These are phyloP conservation scores for Lithospermum erythrorhizon DNA, from an alignment of 257 asterid genomes.

Conservation along the genomic window DNA sequence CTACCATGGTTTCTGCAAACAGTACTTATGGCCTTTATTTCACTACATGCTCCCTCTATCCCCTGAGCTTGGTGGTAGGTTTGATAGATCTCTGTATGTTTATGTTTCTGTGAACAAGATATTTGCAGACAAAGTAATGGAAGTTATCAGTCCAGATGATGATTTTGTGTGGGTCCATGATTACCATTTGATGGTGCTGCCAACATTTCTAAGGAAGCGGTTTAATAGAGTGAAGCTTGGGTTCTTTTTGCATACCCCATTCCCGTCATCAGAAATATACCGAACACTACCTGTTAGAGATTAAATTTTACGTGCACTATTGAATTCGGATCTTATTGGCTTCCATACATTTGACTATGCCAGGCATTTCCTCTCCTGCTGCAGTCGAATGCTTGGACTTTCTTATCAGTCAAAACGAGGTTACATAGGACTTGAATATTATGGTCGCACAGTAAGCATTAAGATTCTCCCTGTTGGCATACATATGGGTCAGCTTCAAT, in stretches of 20 bases:
- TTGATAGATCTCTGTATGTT: conserved; percentile 67
- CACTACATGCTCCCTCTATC: conserved; percentile 93
- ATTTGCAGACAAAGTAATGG: conserved; percentile 88
- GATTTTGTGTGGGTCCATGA: conserved; percentile 90
- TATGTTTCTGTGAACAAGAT: conserved; percentile 78
- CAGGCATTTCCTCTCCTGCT: conserved; percentile 72
- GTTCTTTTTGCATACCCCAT: conserved; percentile 73
- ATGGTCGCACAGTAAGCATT: conserved; percentile 77
- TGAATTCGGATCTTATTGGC: conserved; percentile 74
- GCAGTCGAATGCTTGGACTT: conserved; percentile 77
- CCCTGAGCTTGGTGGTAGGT: conserved; percentile 85
- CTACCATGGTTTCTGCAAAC: conserved; percentile 87
- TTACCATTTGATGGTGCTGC: conserved; percentile 78
- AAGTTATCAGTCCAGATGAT: conserved; percentile 77
- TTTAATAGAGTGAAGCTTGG: conserved; percentile 80
- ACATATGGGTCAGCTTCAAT: conserved; percentile 60
- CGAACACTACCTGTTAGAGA: conserved; percentile 68
- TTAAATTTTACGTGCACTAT: conserved; percentile 67
- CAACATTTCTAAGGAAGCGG: conserved; percentile 73
- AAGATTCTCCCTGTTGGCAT: conserved; percentile 82
- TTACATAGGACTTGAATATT: conserved; percentile 69
- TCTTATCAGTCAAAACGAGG: conserved; percentile 81
- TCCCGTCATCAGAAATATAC: conserved; percentile 83
- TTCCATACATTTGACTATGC: conserved; percentile 83
- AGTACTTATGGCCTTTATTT: conserved; percentile 78